Percentiles rank a stretch among this genome's conserved stretches.
These are phyloP conservation scores for Gossypium ekmanianum DNA, from an alignment of 345 rosid species.

Conservation along the genomic window DNA sequence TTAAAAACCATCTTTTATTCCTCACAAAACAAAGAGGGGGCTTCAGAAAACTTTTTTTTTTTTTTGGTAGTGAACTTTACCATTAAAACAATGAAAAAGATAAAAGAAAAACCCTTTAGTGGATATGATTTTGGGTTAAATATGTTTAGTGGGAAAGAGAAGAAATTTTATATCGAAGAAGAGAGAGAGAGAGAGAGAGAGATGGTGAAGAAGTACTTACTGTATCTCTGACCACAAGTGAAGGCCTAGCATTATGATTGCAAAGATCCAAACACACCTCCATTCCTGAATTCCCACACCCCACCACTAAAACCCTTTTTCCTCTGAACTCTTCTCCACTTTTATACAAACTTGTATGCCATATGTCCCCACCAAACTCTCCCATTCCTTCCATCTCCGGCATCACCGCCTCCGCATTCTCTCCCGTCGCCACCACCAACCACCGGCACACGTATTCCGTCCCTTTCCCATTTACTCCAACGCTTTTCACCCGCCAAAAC, in stretches of 20 bases:
- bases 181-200: not conserved
- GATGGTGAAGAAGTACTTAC: slow-evolving; percentile 38
- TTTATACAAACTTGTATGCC: slow-evolving; percentile 65
- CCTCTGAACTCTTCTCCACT: slow-evolving; percentile 64
- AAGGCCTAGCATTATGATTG: slow-evolving; percentile 65
- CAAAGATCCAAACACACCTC: slow-evolving; percentile 96
- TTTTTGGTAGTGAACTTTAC: not conserved
- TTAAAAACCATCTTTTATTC: not conserved
- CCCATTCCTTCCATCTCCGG: slow-evolving; percentile 71
- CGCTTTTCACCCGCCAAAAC: slow-evolving; percentile 43
- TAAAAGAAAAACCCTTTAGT: not conserved
- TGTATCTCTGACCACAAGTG: slow-evolving; percentile 81
- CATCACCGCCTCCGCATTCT: slow-evolving; percentile 79
- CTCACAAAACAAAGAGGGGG: not conserved
- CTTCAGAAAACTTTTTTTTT: not conserved
- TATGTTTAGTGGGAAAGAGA: no score
- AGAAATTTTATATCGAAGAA: no score
- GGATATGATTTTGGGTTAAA: no score
- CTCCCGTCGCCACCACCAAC: slow-evolving; percentile 90
- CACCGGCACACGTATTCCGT: slow-evolving; percentile 58
- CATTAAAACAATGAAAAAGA: not conserved
- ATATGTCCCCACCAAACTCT: slow-evolving; percentile 47
- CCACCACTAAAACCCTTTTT: slow-evolving; percentile 77
- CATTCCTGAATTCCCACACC: slow-evolving; percentile 98
- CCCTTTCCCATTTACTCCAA: slow-evolving; percentile 24